Base-by-base conservation (phyloP, 768 basidiomycete genomes). In the Russula sp. region DNA sequence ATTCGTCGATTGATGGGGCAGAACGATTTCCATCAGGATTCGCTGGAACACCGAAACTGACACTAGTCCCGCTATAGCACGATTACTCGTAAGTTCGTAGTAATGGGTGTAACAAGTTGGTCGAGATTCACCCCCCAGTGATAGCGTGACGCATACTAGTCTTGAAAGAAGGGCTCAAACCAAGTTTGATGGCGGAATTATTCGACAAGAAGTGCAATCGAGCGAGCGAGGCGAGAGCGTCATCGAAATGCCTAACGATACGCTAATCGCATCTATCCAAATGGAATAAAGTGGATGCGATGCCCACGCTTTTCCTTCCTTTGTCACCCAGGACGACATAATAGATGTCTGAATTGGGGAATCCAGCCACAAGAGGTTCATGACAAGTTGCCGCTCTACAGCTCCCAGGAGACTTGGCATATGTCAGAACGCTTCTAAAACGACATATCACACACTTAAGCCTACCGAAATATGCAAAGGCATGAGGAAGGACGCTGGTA, bases 281-380 rank as follows among this genome's bases (percentile, higher is more conserved):
- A 65, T 61, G 20, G 59, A 49, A 65, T 28, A 51, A 38, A 52
- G 49, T 57, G 38, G 46, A 20, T 50, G 18, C 22, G n/a, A 32
- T 62, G 56, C 36, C 55, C 78, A 89, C 92, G 83, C 83, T 82
- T 81, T 87, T 67, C 84, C 82, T 69, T 91, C 89, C 14, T 81
- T 83, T 34, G 84, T 79, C 26, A 92, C 87, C 90, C 92, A 92
- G 20, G 84, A 83, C 6, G 80, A 76, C 85, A 93, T 86, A 0
- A 85, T 88, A 18, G 81, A 78, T n/a, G 78, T 74, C 1, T 83
- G 78, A 56, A 93, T 85, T 5, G 87, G 76, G 26, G 84, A 82
- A 71, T 96, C 94, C 32, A 94, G 80, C 94, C 94, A 97, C 9
- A 96, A 78, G 59, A 94, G 72, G 72, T 88, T 92, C 87, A 95